phyloP scores from a whole-genome alignment of 768 basidiomycete genomes.

The Lentinula raphanica region DNA sequence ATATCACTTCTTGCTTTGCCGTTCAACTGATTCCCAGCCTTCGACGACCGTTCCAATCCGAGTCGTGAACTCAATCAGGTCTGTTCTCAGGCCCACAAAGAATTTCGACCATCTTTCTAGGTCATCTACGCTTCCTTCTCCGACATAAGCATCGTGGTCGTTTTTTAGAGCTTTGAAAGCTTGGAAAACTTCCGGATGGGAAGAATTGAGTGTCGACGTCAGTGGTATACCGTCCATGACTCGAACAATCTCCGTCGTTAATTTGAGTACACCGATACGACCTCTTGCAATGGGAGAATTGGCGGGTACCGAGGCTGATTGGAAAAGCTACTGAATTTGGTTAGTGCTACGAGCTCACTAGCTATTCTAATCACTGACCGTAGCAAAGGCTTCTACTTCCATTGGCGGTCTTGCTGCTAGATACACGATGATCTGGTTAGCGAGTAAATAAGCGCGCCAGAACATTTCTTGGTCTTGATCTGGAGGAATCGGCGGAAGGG shows the following conservation, averaged over 20 bases:
- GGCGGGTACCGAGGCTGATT: background rate
- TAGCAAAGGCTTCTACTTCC: background rate
- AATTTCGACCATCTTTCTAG: background rate
- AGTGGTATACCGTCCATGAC: background rate
- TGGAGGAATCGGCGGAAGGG: background rate
- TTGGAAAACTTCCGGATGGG: constrained; percentile 3
- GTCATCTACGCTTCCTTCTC: background rate
- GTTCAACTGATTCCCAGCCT: background rate
- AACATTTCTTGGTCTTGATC: background rate
- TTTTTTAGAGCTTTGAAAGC: background rate
- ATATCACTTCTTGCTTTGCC: background rate
- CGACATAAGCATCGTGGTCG: background rate
- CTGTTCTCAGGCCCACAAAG: background rate
- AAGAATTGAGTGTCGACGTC: background rate
- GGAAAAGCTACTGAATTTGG: background rate
- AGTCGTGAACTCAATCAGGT: background rate
- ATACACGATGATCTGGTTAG: constrained; percentile 7
- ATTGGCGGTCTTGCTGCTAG: background rate
- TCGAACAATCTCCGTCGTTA: background rate
- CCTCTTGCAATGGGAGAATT: background rate
- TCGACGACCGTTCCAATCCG: background rate
- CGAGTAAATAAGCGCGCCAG: constrained; percentile 1
- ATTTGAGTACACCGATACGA: background rate
- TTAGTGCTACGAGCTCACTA: background rate
- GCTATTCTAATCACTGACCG: background rate